Base-by-base conservation (phyloP, 2,329 filamentous ascomycete species). In the Neopestalotiopsis clavispora region DNA sequence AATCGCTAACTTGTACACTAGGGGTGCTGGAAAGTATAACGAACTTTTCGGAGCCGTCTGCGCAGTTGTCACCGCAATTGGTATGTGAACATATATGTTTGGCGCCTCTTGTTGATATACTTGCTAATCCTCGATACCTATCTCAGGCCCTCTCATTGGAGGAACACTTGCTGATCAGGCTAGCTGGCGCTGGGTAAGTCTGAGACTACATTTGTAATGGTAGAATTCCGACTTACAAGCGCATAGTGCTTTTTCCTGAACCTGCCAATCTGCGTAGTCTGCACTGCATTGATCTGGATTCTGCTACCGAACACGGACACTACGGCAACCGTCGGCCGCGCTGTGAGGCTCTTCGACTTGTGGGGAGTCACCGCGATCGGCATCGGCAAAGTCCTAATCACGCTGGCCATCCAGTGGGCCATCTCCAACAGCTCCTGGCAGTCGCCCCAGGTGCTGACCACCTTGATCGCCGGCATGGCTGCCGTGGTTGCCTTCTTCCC, bases 241-340 rank as follows among this genome's bases (percentile, higher is more conserved):
- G n/a, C n/a, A n/a, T n/a, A n/a, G 61, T 64, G 61, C 13, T 64
- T 64, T 40, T 64, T 64, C 12, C 20, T 64, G 38, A 64, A 64
- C 12, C 0, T 64, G 9, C 61, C 61, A 3, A 49, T 64, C 5
- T 49, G 61, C 34, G 61, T 40, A 4, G 20, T 64, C 17, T 64
- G 61, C 61, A 52, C 61, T 7, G 23, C 40, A 4, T 20, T 32
- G 4, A 64, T 64, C 4, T 64, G 34, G 34, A 14, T 52, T 1
- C 28, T 64, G 1, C 61, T 64, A 9, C 61, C 40, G 17, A 17
- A 32, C n/a, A 30, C 14, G 3, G 13, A 64, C 28, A 45, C 61
- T 1, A 30, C 38, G 2, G 38, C 61, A 4, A 57, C 34, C 20
- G 42, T 58, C 4, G 13, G 63, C 4, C 23, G 49, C 17, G 63